phyloP scores from a whole-genome alignment of 306 rosid species.

The Leucaena leucocephala region DNA sequence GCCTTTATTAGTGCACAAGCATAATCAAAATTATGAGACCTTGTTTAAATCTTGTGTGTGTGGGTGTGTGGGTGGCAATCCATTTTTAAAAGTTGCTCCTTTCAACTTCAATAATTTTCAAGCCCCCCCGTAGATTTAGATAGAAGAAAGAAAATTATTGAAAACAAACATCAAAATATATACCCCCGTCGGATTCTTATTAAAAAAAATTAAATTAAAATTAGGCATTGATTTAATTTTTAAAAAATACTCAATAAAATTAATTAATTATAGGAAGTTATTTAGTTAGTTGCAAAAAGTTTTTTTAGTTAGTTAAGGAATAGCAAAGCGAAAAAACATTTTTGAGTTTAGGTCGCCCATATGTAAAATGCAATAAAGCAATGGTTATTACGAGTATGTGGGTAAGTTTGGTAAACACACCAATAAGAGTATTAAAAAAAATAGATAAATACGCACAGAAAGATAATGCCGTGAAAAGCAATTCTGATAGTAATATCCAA shows the following conservation, averaged over 20 bases:
- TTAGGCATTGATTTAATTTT: too few relatives aligned
- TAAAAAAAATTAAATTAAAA: too few relatives aligned
- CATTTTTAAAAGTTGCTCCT: not conserved
- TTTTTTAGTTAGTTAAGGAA: not conserved
- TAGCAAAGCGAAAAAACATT: not conserved
- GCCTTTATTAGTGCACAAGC: not conserved
- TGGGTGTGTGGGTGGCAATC: too few relatives aligned
- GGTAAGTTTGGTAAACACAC: not conserved
- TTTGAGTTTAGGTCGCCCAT: not conserved
- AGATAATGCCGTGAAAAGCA: not conserved
- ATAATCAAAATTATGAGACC: not conserved
- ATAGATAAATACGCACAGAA: not conserved
- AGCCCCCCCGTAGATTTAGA: not conserved
- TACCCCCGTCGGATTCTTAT: too few relatives aligned
- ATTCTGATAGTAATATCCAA: not conserved
- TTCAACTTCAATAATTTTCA: too few relatives aligned
- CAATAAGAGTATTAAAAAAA: not conserved
- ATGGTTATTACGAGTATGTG: not conserved
- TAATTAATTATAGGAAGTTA: not conserved
- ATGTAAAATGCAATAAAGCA: not conserved
- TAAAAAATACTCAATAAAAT: not conserved
- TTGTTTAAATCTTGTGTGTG: not conserved
- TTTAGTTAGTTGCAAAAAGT: not conserved
- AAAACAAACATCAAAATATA: too few relatives aligned
- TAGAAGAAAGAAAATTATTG: too few relatives aligned